phyloP scores from a whole-genome alignment of 2,329 filamentous ascomycete species.

The Neobulgaria alba region DNA sequence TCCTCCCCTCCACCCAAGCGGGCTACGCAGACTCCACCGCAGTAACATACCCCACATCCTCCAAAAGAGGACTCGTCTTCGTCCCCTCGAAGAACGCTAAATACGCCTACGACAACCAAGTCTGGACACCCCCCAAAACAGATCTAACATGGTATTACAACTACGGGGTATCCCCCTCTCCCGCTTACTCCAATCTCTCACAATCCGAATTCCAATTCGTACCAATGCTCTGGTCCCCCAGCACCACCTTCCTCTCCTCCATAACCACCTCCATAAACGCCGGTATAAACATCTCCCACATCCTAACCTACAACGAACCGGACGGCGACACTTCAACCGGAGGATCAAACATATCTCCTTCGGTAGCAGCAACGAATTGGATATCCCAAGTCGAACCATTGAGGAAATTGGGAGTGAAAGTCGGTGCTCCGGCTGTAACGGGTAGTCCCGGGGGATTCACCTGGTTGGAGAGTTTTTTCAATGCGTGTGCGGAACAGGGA shows the following conservation, averaged over 20 bases:
- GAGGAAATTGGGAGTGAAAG: conserved; percentile 52
- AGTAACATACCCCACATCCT: conserved; percentile 23
- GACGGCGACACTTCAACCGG: background rate
- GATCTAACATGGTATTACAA: conserved; percentile 81
- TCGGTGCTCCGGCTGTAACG: conserved; percentile 41
- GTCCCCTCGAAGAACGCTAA: conserved; percentile 40
- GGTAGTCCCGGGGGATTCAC: conserved; percentile 45
- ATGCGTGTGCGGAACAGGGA: conserved; percentile 44
- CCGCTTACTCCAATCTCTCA: conserved; percentile 37
- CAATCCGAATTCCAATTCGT: conserved; percentile 62
- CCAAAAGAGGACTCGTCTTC: conserved; percentile 68
- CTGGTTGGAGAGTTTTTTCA: conserved; percentile 61
- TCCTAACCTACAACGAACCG: conserved; percentile 47
- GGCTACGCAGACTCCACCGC: conserved; percentile 4
- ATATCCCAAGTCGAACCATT: conserved; percentile 63
- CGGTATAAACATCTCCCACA: conserved; percentile 52
- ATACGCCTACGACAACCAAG: conserved; percentile 50
- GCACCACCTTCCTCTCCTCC: conserved; percentile 51
- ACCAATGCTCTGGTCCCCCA: conserved; percentile 64
- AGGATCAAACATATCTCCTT: conserved; percentile 47
- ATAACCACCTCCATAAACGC: conserved; percentile 47
- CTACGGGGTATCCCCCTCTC: conserved; percentile 51
- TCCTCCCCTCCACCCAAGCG: conserved; percentile 9
- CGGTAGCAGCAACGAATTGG: conserved; percentile 59
- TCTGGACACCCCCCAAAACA: conserved; percentile 48